These are phyloP conservation scores for Nakaseomyces delphensis DNA, from an alignment of 1,139 yeast species.

Conservation along the genomic window DNA sequence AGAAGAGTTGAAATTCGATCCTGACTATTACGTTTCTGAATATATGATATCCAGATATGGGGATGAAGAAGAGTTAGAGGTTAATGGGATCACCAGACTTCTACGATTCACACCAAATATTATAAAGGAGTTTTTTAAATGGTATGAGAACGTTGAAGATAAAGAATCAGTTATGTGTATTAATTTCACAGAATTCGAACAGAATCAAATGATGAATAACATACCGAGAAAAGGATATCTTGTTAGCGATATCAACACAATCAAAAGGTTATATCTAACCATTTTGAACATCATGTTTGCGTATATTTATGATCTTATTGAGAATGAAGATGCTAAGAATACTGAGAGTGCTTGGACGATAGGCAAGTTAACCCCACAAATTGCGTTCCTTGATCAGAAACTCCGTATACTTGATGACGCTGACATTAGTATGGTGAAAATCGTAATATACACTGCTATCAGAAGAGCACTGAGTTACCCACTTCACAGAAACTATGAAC, in stretches of 20 bases:
- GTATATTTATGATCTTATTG: slow-evolving; percentile 64
- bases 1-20: slow-evolving; percentile 75
- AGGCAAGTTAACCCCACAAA: slow-evolving; percentile 75
- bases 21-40: slow-evolving; percentile 85
- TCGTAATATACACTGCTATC: slow-evolving; percentile 50
- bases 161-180: slow-evolving; percentile 30
- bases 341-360: slow-evolving; percentile 92
- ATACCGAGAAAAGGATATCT: slow-evolving; percentile 55
- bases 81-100: slow-evolving; percentile 44
- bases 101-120: slow-evolving; percentile 51
- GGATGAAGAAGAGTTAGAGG: slow-evolving; percentile 40
- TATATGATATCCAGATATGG: slow-evolving; percentile 52
- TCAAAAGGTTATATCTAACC: slow-evolving; percentile 40
- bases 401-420: slow-evolving; percentile 35
- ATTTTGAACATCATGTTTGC: slow-evolving; percentile 62
- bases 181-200: slow-evolving; percentile 52
- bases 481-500: slow-evolving; percentile 59
- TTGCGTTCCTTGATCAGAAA: slow-evolving; percentile 59
- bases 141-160: slow-evolving; percentile 39
- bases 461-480: slow-evolving; percentile 76
- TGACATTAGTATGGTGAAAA: slow-evolving; percentile 36
- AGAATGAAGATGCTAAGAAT: slow-evolving; percentile 67
- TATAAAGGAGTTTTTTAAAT: slow-evolving; percentile 38
- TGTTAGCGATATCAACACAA: slow-evolving; percentile 42
- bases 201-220: slow-evolving; percentile 50